phyloP scores from a whole-genome alignment of 2,329 filamentous ascomycete genomes.

The Trichoderma aggressivum region DNA sequence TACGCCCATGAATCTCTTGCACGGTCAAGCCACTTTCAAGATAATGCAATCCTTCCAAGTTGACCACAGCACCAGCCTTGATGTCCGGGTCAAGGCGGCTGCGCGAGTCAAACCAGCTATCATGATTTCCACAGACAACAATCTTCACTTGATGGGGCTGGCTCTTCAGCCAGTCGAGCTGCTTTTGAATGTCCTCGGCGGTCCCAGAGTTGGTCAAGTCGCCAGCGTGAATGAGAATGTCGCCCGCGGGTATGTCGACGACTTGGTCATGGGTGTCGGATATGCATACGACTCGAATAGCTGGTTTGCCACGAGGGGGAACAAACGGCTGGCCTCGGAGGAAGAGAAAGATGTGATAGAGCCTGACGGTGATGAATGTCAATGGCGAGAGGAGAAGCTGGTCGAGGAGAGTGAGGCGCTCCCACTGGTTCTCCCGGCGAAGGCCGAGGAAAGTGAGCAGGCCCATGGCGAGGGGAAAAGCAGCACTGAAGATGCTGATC shows the following conservation, averaged over 20 bases:
- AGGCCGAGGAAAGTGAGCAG: slow-evolving; percentile 46
- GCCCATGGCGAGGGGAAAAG: slow-evolving; percentile 36
- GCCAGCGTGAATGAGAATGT: slow-evolving; percentile 85
- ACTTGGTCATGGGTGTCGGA: slow-evolving; percentile 79
- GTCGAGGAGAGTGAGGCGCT: slow-evolving; percentile 54
- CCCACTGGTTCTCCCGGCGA: slow-evolving; percentile 46
- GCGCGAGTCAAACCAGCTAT: slow-evolving; percentile 73
- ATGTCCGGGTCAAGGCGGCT: slow-evolving; percentile 57
- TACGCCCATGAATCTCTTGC: slow-evolving; percentile 58
- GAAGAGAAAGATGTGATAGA: slow-evolving; percentile 63
- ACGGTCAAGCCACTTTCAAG: slow-evolving; percentile 66
- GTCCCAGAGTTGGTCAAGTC: slow-evolving; percentile 76
- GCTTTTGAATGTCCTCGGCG: slow-evolving; percentile 69
- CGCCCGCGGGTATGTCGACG: slow-evolving; percentile 65
- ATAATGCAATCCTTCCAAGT: slow-evolving; percentile 70
- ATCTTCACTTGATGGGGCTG: slow-evolving; percentile 78
- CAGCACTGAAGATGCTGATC: neutral
- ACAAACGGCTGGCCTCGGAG: slow-evolving; percentile 65
- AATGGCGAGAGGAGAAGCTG: slow-evolving; percentile 67
- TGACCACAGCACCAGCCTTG: slow-evolving; percentile 48
- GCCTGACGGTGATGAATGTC: slow-evolving; percentile 55
- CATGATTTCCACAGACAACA: slow-evolving; percentile 83
- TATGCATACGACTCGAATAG: slow-evolving; percentile 78
- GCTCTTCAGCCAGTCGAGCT: slow-evolving; percentile 75
- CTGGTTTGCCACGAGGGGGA: slow-evolving; percentile 50